phyloP scores from a whole-genome alignment of 768 basidiomycete genomes.

The Tulasnella sp. region DNA sequence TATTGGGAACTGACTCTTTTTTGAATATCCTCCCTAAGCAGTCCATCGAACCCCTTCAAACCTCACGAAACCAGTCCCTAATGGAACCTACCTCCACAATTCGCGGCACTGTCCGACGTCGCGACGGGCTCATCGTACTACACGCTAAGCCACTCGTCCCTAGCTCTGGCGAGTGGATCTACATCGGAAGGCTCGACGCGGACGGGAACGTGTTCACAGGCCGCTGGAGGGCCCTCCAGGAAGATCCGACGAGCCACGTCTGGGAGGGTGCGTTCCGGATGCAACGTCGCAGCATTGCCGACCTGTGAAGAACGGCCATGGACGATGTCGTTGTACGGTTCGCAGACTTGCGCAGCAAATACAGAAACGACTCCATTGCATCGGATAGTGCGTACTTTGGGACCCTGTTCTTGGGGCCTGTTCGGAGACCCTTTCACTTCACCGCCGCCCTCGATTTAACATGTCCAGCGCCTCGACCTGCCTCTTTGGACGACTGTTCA shows the following conservation, averaged over 20 bases:
- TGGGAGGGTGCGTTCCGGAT: slow-evolving; percentile 13
- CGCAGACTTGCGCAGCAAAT: too few relatives aligned
- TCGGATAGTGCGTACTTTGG: too few relatives aligned
- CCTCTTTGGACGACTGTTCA: too few relatives aligned
- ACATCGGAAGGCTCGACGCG: slow-evolving; percentile 7
- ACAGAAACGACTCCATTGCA: too few relatives aligned
- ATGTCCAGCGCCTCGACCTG: too few relatives aligned
- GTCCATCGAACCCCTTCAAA: slow-evolving; percentile 11
- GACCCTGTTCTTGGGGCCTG: too few relatives aligned
- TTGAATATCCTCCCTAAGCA: background rate
- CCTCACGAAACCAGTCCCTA: background rate
- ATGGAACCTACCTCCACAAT: slow-evolving; percentile 2
- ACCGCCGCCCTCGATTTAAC: too few relatives aligned
- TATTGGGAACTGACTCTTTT: background rate
- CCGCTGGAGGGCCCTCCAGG: slow-evolving; percentile 7
- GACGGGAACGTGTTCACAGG: slow-evolving; percentile 6
- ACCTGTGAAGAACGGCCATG: too few relatives aligned
- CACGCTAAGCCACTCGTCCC: background rate
- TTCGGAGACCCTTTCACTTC: too few relatives aligned
- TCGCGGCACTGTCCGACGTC: slow-evolving; percentile 5
- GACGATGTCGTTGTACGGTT: too few relatives aligned
- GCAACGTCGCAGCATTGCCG: background rate
- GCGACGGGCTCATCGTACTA: slow-evolving; percentile 5
- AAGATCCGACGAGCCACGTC: slow-evolving; percentile 7
- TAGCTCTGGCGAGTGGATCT: slow-evolving; percentile 6